phyloP scores from a whole-genome alignment of 257 asterid species.

The Lantana camara region DNA sequence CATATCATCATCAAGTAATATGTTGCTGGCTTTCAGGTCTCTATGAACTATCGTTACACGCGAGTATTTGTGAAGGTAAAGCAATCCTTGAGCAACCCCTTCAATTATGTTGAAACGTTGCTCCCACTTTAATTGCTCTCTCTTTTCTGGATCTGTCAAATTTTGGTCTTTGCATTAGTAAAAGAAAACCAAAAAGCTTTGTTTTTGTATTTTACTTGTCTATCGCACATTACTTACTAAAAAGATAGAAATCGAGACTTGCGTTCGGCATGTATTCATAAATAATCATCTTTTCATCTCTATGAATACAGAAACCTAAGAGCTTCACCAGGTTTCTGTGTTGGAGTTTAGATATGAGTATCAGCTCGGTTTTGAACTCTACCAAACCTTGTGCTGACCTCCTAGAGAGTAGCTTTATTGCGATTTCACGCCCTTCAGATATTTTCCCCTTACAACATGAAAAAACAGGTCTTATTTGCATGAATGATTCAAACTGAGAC shows the following conservation, averaged over 20 bases:
- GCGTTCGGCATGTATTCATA: too few species aligned
- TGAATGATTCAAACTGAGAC: not conserved
- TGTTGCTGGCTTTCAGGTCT: not conserved
- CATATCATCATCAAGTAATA: not conserved
- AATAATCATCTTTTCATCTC: too few species aligned
- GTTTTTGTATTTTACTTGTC: too few species aligned
- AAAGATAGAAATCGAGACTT: too few species aligned
- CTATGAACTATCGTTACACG: not conserved
- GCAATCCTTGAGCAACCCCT: not conserved
- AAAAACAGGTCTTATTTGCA: not conserved
- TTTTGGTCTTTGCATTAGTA: not conserved
- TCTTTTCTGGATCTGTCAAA: not conserved
- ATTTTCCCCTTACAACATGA: constrained; percentile 32
- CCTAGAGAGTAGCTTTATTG: too few species aligned
- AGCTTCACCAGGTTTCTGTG: constrained; percentile 47
- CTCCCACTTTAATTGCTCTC: not conserved
- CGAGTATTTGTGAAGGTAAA: not conserved
- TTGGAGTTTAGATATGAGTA: constrained; percentile 49
- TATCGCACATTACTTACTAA: not conserved
- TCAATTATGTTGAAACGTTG: not conserved
- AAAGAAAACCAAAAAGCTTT: too few species aligned
- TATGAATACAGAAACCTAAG: too few species aligned
- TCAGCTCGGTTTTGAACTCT: constrained; percentile 51
- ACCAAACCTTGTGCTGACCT: constrained; percentile 43
- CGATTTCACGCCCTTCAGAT: constrained; percentile 40